Evolutionary conservation across 176 grass and related monocot genomes (phyloP), one percentile per base, ranked within the genome.

Genomic region (Oryza nivara): DNA sequence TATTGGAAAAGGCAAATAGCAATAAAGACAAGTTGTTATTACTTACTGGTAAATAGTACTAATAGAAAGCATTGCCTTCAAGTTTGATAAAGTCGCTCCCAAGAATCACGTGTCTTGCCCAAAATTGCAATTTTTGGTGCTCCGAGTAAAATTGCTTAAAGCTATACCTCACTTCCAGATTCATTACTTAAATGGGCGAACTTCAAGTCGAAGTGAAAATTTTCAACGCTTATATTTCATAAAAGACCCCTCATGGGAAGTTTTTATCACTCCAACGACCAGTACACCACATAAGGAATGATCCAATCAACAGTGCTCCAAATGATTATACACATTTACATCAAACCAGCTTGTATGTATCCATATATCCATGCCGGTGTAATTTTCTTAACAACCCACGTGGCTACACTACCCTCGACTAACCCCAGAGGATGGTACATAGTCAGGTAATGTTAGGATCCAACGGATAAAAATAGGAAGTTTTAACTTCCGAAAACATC

Each of bases 1-100:
- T 66, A 54, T 77, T 77, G 46, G 20, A 23, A 66, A 79, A 80
- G 20, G 67, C 19, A 82, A 35, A 87, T 67, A 48, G 43, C 17
- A 36, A 47, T 14, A 0, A 13, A 67, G 9, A 67, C 11, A 43
- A 52, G 34, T 72, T 16, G 69, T 38, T 77, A 86, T 56, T 86
- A 89, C 88, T 89, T 89, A 86, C 88, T 86, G 78, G 54, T 64
- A 72, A 72, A 22, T 5, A 56, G 83, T 77, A 73, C 82, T 82
- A 82, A 81, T 82, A 89, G 73, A 72, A 82, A 77, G 45, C 72
- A 79, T 70, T 54, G 78, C 88, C 88, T 86, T 86, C 88, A 34
- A 77, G 67, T 82, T 86, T 0, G 65, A 85, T 81, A 86, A 82
- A 82, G 54, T 82, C 76, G 67, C 88, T 82, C 88, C 83, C 66